A percentile compares a stretch with the other conserved stretches of the same genome.
Conservation (phyloP, 176 grass and related monocot genomes). For the Hsuehochloa calcarea region DNA sequence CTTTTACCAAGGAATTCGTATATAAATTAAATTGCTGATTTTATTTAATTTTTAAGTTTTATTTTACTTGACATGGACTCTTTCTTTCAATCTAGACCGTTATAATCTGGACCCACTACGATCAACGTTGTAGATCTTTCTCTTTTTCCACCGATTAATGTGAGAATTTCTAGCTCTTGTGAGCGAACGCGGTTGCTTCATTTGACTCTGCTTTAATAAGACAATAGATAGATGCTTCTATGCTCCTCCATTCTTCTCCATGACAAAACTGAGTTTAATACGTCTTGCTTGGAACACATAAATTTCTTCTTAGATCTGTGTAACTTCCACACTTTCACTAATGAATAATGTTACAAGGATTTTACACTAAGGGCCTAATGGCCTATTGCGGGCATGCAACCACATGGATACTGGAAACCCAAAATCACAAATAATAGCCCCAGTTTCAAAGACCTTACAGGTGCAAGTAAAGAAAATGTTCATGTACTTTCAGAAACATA, state of each 20-base stretch:
- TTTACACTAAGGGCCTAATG: background rate
- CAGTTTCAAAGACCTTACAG: background rate
- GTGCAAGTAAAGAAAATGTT: slow-evolving; percentile 3
- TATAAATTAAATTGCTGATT: too few species aligned
- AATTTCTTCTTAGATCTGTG: background rate
- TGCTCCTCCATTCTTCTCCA: background rate
- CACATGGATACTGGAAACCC: background rate
- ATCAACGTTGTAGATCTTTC: too few species aligned
- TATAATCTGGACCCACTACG: too few species aligned
- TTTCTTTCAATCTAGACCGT: too few species aligned
- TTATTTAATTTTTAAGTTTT: too few species aligned
- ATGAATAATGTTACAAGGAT: slow-evolving; percentile 4
- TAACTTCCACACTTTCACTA: background rate
- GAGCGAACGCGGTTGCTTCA: too few species aligned
- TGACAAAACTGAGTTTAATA: slow-evolving; percentile 19
- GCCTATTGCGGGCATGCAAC: background rate
- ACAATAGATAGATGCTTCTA: background rate
- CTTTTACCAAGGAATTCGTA: too few species aligned
- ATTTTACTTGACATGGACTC: too few species aligned
- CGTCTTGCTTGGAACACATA: background rate
- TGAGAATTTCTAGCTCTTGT: too few species aligned
- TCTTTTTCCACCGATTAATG: too few species aligned
- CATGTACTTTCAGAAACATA: slow-evolving; percentile 11
- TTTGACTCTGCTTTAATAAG: too few species aligned
- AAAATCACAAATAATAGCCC: slow-evolving; percentile 2